A percentile compares a stretch with the other conserved stretches of the same genome.
phyloP scores from a whole-genome alignment of 2,329 filamentous ascomycete species.

The Capronia coronata region DNA sequence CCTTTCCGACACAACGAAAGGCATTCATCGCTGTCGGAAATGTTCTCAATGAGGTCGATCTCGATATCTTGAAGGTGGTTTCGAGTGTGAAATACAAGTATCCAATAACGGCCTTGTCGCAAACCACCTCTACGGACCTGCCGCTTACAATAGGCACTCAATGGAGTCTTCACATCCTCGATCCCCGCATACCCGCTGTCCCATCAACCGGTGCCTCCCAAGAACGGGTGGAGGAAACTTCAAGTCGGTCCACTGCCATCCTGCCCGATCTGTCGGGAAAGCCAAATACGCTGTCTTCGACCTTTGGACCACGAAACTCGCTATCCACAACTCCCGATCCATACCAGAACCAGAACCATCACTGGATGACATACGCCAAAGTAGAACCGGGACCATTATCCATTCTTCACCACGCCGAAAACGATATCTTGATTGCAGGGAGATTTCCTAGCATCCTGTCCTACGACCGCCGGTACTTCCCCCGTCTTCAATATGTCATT shows the following conservation, averaged over 20 bases:
- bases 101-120: conserved; percentile 75
- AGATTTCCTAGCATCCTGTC: conserved; percentile 82
- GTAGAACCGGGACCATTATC: conserved; percentile 76
- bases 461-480: conserved; percentile 83
- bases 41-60: conserved; percentile 72
- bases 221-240: conserved; percentile 47
- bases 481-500: conserved; percentile 67
- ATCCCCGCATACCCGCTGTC: conserved; percentile 52
- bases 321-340: neutral
- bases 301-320: conserved; percentile 12
- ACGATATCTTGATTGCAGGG: conserved; percentile 82
- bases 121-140: conserved; percentile 54
- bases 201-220: conserved; percentile 32
- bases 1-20: conserved; percentile 60
- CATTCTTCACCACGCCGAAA: conserved; percentile 68
- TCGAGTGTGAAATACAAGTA: conserved; percentile 68
- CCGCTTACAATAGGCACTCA: conserved; percentile 82
- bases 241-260: conserved; percentile 15
- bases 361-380: conserved; percentile 53
- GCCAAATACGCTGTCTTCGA: conserved; percentile 3
- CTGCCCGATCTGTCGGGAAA: conserved; percentile 14
- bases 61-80: conserved; percentile 63
- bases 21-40: conserved; percentile 77
- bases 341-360: conserved; percentile 9
- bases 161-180: conserved; percentile 73